phyloP scores from a whole-genome alignment of 495 filamentous ascomycete species.

The Stereocaulon alpinum region DNA sequence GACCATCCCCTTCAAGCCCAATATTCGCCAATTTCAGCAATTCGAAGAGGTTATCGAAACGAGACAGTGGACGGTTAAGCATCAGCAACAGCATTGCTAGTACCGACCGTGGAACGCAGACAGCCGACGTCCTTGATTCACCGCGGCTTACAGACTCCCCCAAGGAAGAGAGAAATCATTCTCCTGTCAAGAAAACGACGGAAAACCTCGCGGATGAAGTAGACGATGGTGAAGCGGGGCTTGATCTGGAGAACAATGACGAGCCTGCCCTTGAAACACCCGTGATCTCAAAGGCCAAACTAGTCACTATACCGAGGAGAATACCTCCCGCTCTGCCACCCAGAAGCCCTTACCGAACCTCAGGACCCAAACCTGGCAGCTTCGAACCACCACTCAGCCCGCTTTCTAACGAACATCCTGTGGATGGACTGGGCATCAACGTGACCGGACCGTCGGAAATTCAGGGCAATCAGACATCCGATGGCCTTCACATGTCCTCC shows the following conservation, averaged over 20 bases:
- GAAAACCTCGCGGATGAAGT: conserved; percentile 30
- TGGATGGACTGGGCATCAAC: conserved; percentile 21
- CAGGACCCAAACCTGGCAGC: not conserved
- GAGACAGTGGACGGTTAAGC: conserved; percentile 55
- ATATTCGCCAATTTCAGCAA: conserved; percentile 55
- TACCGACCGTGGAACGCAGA: conserved; percentile 48
- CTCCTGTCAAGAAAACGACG: conserved; percentile 29
- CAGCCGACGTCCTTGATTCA: conserved; percentile 44
- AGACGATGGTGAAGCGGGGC: conserved; percentile 20
- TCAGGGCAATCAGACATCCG: conserved; percentile 6
- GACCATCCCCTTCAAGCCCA: conserved; percentile 65
- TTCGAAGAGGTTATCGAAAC: conserved; percentile 33
- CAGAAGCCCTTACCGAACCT: conserved; percentile 43
- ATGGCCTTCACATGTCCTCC: conserved; percentile 7
- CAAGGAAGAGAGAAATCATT: conserved; percentile 30
- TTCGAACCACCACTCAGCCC: conserved; percentile 18
- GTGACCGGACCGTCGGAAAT: conserved; percentile 20
- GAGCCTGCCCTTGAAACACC: conserved; percentile 33
- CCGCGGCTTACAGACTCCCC: conserved; percentile 28
- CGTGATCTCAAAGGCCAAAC: conserved; percentile 48
- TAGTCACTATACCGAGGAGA: conserved; percentile 66
- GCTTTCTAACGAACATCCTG: conserved; percentile 12
- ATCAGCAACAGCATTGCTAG: conserved; percentile 47
- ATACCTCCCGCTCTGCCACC: conserved; percentile 54
- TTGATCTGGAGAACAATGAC: conserved; percentile 27